These are phyloP conservation scores for Infundibulicybe gibba DNA, from an alignment of 768 basidiomycete genomes.

Conservation along the genomic window DNA sequence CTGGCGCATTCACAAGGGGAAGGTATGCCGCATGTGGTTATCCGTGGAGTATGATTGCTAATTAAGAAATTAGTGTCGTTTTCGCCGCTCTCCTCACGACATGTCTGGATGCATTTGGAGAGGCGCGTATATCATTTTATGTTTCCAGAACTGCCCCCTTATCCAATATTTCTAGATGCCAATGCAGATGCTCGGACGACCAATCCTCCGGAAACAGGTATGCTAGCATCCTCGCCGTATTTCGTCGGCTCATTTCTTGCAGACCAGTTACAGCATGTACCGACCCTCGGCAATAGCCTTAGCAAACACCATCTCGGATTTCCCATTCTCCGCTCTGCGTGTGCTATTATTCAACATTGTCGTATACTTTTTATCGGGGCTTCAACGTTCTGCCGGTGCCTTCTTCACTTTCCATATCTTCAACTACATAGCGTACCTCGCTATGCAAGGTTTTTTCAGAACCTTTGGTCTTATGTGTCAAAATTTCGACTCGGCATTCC, in stretches of 20 bases:
- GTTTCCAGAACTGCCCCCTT: constrained; percentile 1
- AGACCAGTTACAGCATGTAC: constrained; percentile 63
- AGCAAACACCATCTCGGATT: constrained; percentile 66
- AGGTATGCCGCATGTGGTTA: constrained; percentile 27
- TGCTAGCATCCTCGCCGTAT: background rate
- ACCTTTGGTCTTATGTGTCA: constrained; percentile 57
- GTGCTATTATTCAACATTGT: constrained; percentile 60
- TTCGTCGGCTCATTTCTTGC: background rate
- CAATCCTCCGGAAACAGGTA: constrained; percentile 67
- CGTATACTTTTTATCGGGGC: constrained; percentile 64
- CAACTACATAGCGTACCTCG: constrained; percentile 58
- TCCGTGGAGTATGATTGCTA: background rate
- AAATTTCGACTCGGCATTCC: constrained; percentile 43
- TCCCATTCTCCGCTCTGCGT: constrained; percentile 63
- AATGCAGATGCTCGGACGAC: constrained; percentile 75
- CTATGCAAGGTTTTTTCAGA: constrained; percentile 86
- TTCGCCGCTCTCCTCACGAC: constrained; percentile 68
- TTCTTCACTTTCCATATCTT: constrained; percentile 66
- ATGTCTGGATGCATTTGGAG: constrained; percentile 70
- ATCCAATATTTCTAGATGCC: constrained; percentile 46
- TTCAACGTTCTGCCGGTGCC: constrained; percentile 38
- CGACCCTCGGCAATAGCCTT: constrained; percentile 61
- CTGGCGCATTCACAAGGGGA: constrained; percentile 86
- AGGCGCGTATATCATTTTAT: constrained; percentile 34
- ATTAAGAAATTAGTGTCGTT: constrained; percentile 45